Conservation (phyloP, 441 rosid genomes). For the Biscutella laevigata region DNA sequence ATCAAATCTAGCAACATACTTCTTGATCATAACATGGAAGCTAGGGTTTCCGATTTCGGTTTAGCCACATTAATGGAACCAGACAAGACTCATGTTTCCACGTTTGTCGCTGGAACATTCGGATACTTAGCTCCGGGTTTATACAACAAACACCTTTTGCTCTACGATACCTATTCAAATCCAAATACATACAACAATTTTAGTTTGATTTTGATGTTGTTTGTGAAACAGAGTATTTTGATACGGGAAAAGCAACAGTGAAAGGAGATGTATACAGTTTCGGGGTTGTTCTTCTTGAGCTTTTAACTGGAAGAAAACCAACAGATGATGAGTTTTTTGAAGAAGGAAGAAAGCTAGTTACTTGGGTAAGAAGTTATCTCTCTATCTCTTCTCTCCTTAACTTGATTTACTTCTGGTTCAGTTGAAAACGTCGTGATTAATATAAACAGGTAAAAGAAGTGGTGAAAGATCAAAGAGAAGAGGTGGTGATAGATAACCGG, state of each 20-base stretch:
- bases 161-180: no score
- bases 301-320: conserved; percentile 72
- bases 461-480: conserved; percentile 55
- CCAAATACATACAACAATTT: not conserved
- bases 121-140: conserved; percentile 86
- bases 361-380: conserved; percentile 54
- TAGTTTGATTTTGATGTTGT: not conserved
- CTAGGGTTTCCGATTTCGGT: conserved; percentile 81
- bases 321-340: conserved; percentile 68
- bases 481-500: conserved; percentile 48
- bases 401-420: not conserved
- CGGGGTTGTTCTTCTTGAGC: no score
- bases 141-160: not conserved
- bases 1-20: conserved; percentile 75
- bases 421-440: not conserved
- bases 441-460: conserved; percentile 58
- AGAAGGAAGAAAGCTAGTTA: conserved; percentile 82
- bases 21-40: conserved; percentile 75
- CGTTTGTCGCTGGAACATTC: conserved; percentile 73
- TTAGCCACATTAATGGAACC: conserved; percentile 77
- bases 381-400: not conserved
- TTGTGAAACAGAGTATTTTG: conserved; percentile 55
- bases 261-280: conserved; percentile 91
- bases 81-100: conserved; percentile 77
- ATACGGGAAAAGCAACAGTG: conserved; percentile 65